phyloP scores from a whole-genome alignment of 148 eudicot genomes.

The Spergularia marina region DNA sequence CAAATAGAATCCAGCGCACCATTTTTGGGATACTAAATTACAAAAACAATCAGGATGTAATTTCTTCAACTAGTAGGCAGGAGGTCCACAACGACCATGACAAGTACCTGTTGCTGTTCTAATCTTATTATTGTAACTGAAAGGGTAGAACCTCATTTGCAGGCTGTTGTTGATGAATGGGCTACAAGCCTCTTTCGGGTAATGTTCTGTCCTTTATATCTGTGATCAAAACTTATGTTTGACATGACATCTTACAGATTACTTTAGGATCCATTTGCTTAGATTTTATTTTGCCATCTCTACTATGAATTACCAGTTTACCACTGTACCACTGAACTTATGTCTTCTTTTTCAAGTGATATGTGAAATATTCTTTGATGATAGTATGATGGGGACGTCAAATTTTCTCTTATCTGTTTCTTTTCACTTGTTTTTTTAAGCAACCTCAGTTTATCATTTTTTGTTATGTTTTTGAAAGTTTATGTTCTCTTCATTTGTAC shows the following conservation, averaged over 20 bases:
- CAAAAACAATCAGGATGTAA: neutral
- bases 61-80: neutral
- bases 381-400: no score
- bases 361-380: neutral
- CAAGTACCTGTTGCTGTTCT: neutral
- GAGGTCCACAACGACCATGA: neutral
- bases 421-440: no score
- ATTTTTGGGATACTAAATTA: neutral
- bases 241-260: neutral
- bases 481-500: no score
- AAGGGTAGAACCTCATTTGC: slow-evolving; percentile 34
- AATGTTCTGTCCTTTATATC: slow-evolving; percentile 17
- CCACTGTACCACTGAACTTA: neutral
- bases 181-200: slow-evolving; percentile 98
- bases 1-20: neutral
- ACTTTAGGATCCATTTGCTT: neutral
- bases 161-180: slow-evolving; percentile 98
- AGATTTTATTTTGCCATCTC: neutral
- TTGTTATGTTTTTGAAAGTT: no score
- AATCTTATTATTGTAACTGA: neutral
- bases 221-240: slow-evolving; percentile 3
- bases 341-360: neutral
- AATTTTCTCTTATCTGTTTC: no score
- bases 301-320: no score
- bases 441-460: no score